phyloP scores from a whole-genome alignment of 2,329 filamentous ascomycete species.

The Cercospora sp. region DNA sequence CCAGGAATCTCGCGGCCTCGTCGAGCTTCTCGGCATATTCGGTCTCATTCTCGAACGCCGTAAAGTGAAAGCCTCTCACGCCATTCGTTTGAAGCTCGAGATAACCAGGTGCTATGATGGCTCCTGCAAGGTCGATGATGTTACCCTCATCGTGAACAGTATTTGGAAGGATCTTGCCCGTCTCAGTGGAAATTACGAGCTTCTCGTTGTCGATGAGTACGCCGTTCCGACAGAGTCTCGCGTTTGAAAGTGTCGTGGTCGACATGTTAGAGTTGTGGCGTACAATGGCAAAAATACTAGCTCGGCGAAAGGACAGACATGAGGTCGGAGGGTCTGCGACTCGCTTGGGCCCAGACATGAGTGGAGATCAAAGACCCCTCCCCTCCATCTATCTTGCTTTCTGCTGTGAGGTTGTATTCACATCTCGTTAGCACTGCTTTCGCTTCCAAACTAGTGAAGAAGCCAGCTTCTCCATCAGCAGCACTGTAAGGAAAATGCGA shows the following conservation, averaged over 20 bases:
- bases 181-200: background rate
- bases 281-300: background rate
- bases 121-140: conserved; percentile 16
- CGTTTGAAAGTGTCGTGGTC: background rate
- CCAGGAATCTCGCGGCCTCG: conserved; percentile 51
- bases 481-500: background rate
- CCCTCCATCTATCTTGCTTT: background rate
- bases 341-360: background rate
- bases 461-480: background rate
- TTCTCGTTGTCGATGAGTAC: background rate
- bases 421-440: background rate
- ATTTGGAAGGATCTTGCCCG: background rate
- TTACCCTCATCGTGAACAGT: background rate
- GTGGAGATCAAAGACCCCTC: background rate
- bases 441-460: background rate
- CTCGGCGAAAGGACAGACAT: background rate
- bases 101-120: conserved; percentile 47
- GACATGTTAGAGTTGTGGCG: background rate
- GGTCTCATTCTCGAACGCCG: conserved; percentile 47
- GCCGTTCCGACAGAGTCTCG: conserved; percentile 1
- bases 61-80: conserved; percentile 56
- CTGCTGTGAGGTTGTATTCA: background rate
- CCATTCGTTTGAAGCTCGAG: conserved; percentile 59
- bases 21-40: conserved; percentile 49
- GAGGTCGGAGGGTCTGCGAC: background rate